A percentile compares a stretch with the other conserved stretches of the same genome.
phyloP scores from a whole-genome alignment of 176 grass and related monocot species.

The barley (Hordeum vulgare) region MorexV3_pseudomolecules_assembly NC_058523.1:502105779-502106278 shows the following conservation, averaged over 20 bases:
- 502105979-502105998: neutral
- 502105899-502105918: conserved; percentile 89
- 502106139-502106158: conserved; percentile 46
- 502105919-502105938: conserved; percentile 72
- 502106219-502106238: conserved; percentile 64
- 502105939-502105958: conserved; percentile 75
- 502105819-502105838: neutral
- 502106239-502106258: neutral
- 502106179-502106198: conserved; percentile 86
- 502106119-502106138: conserved; percentile 54
- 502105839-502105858: neutral
- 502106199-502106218: conserved; percentile 75
- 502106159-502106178: conserved; percentile 92
- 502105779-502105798: neutral
- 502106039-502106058: neutral
- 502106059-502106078: conserved; percentile 53
- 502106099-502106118: conserved; percentile 79
- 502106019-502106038: neutral
- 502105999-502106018: neutral
- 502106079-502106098: conserved; percentile 60
- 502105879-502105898: conserved; percentile 45
- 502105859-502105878: neutral
- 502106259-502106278: too few relatives aligned
- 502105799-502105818: neutral
- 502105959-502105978: neutral